Evolutionary conservation across 2,329 filamentous ascomycete species (phyloP).

Genomic region (Verticillium albo-atrum): DNA sequence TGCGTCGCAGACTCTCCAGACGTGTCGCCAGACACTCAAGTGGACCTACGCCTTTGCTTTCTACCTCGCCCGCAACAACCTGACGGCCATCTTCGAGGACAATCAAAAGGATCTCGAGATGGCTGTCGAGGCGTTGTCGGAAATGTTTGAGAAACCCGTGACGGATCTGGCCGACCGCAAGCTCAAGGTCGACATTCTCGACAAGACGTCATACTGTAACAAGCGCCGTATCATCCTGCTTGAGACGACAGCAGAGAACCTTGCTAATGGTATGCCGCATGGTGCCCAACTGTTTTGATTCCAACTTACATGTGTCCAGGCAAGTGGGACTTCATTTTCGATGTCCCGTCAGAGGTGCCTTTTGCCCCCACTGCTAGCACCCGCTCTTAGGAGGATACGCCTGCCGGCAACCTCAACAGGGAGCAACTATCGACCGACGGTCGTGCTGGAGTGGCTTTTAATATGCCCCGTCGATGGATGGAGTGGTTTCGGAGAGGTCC

Average conservation of each 20-base stretch:
- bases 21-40: slow-evolving; percentile 96
- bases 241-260: slow-evolving; percentile 87
- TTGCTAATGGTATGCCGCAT: slow-evolving; percentile 76
- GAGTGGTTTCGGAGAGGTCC: no score
- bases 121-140: slow-evolving; percentile 93
- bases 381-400: slow-evolving; percentile 13
- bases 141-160: slow-evolving; percentile 99
- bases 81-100: slow-evolving; percentile 96
- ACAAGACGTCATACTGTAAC: slow-evolving; percentile 97
- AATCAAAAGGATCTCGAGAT: slow-evolving; percentile 98
- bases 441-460: background rate
- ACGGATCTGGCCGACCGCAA: slow-evolving; percentile 79
- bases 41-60: slow-evolving; percentile 99
- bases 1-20: slow-evolving; percentile 88
- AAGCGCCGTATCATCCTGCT: slow-evolving; percentile 85
- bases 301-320: slow-evolving; percentile 27
- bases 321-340: slow-evolving; percentile 41
- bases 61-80: slow-evolving; percentile 92
- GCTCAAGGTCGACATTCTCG: slow-evolving; percentile 95
- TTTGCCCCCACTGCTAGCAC: slow-evolving; percentile 14
- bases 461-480: background rate
- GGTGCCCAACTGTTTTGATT: no score
- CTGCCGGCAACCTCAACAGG: background rate
- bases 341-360: slow-evolving; percentile 16
- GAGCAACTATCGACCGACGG: background rate